phyloP scores from a whole-genome alignment of 163 green algal species.

The Scenedesmus sp. region DNA sequence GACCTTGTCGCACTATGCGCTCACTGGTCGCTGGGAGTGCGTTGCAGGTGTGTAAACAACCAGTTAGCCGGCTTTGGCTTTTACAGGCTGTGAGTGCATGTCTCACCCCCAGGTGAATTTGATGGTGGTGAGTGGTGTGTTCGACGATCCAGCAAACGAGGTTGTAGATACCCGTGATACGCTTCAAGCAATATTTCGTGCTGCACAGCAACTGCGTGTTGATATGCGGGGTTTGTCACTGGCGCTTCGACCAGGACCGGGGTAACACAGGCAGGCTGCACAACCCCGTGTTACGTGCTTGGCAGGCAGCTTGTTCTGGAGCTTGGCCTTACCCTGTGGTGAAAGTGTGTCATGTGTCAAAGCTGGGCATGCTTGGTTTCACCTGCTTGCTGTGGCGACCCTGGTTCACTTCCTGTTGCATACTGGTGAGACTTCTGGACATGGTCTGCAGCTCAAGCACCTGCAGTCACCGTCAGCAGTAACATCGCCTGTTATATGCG shows the following conservation, averaged over 20 bases:
- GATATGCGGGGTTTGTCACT: not conserved
- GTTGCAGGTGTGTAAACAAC: not conserved
- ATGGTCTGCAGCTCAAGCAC: not conserved
- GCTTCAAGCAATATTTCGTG: not conserved
- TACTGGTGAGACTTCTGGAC: not conserved
- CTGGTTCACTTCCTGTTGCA: not conserved
- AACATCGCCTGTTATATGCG: not conserved
- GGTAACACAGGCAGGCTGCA: not conserved
- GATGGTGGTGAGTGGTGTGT: not conserved
- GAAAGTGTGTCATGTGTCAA: too few species aligned
- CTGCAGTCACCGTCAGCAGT: not conserved
- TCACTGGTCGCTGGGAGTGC: not conserved
- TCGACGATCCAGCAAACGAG: not conserved
- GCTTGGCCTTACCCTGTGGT: too few species aligned
- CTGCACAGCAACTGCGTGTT: not conserved
- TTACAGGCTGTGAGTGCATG: not conserved
- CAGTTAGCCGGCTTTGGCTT: not conserved
- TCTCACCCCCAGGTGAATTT: constrained; percentile 3
- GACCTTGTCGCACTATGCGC: not conserved
- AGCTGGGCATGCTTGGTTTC: not conserved
- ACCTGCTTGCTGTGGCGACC: not conserved
- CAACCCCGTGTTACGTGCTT: not conserved
- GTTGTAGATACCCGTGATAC: not conserved
- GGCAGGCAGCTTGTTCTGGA: not conserved
- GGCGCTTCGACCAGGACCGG: not conserved